Base-by-base conservation (phyloP, 2,329 filamentous ascomycete genomes). In the Metarhizium sp. region DNA sequence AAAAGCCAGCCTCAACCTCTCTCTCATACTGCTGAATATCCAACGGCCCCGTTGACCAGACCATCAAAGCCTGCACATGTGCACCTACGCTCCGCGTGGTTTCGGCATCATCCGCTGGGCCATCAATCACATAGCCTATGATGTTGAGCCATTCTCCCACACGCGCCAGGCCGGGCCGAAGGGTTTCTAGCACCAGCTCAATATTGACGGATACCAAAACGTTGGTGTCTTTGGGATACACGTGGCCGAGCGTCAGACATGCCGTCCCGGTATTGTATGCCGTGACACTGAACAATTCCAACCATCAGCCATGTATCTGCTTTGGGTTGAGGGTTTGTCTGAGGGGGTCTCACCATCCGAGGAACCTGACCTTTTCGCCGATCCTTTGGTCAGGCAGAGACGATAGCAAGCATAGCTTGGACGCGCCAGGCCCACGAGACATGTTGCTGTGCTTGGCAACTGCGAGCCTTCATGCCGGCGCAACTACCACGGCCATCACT, bases 121-220 rank as follows among this genome's bases (percentile, higher is more conserved):
- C 52, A 25, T 55, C 54, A 36, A 29, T 78, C 54, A 92, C 75
- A 67, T 95, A 95, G 6, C 92, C 92, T 60, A 96, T 81, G 3
- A 96, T 78, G 67, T 96, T 95, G 51, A 96, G 71, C 91, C 92
- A 96, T 57, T 86, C 79, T n/a, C 92, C 92, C 30, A 87, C 73
- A 52, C 84, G 78, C 53, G 87, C 78, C 52, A 88, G 77, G 55
- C 85, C 78, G 25, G 78, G 71, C 20, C 80, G 81, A 56, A 94
- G 71, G 10, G 73, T 78, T 63, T 85, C 79, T 5, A 95, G 77
- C 2, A 95, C 70, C 60, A 92, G 80, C 53, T 81, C 78, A 57
- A 95, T 78, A 63, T 94, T 82, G 40, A 95, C 88, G 42, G 75
- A 66, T 1, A 82, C 86, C 51, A 70, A 71, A 45, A 78, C 71